Conservation (phyloP, 139 green algal genomes). For the Chlorella sorokiniana region DNA sequence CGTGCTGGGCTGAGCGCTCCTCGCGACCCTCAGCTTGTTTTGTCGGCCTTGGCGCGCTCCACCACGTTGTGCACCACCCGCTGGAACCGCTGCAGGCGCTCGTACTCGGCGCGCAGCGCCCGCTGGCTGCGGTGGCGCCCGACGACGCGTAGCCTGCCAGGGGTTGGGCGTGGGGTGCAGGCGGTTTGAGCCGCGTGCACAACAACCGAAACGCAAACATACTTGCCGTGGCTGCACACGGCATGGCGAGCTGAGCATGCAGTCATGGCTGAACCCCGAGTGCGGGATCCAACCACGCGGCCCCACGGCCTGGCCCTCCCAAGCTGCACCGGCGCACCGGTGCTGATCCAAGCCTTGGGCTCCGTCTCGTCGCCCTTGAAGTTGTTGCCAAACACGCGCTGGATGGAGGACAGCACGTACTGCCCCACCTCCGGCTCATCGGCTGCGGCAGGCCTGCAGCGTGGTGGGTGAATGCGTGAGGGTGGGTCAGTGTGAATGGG, state of each 20-base stretch:
- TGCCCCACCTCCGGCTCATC: background rate
- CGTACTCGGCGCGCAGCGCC: slow-evolving; percentile 11
- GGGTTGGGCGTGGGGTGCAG: background rate
- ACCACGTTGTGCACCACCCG: slow-evolving; percentile 4
- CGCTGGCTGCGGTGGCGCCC: slow-evolving; percentile 23
- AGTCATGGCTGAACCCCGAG: too few species aligned
- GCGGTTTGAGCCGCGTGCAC: background rate
- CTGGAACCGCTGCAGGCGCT: slow-evolving; percentile 25
- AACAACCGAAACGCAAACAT: too few species aligned
- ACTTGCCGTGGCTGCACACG: too few species aligned
- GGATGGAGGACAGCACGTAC: background rate
- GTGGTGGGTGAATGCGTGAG: background rate
- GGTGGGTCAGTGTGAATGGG: too few species aligned
- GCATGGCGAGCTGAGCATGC: too few species aligned
- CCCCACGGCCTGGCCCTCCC: background rate
- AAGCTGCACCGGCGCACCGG: background rate
- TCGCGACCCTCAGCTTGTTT: background rate
- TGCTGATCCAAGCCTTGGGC: slow-evolving; percentile 27
- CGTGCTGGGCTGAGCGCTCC: background rate
- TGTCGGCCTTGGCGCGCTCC: background rate
- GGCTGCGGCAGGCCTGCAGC: background rate
- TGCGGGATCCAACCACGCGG: too few species aligned
- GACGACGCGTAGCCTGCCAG: slow-evolving; percentile 16
- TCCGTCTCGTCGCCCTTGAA: slow-evolving; percentile 34
- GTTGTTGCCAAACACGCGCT: slow-evolving; percentile 37